phyloP scores from a whole-genome alignment of 2,329 filamentous ascomycete species.

The Cadophora malorum region DNA sequence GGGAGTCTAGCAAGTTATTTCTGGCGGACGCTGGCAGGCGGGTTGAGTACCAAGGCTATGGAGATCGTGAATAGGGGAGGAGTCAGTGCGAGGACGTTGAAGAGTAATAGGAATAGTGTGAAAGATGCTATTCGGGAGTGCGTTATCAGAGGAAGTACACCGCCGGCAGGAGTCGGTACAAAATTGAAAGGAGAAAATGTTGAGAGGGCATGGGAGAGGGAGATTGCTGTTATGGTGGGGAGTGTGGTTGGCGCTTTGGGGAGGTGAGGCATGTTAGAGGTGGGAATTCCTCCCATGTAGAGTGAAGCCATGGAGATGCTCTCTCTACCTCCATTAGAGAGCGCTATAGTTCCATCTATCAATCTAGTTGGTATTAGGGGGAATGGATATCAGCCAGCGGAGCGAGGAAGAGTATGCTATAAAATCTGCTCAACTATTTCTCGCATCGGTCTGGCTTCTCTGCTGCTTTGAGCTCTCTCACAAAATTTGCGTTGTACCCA shows the following conservation, averaged over 20 bases:
- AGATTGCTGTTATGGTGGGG: slow-evolving; percentile 93
- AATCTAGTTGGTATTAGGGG: too few species aligned
- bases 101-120: slow-evolving; percentile 75
- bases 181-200: slow-evolving; percentile 71
- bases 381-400: too few species aligned
- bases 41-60: slow-evolving; percentile 77
- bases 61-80: slow-evolving; percentile 86
- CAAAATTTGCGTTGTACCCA: too few species aligned
- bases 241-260: slow-evolving; percentile 64
- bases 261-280: too few species aligned
- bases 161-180: slow-evolving; percentile 63
- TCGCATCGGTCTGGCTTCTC: too few species aligned
- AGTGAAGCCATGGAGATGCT: too few species aligned
- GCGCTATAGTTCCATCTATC: too few species aligned
- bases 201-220: slow-evolving; percentile 77
- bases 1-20: slow-evolving; percentile 88
- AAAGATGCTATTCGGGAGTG: slow-evolving; percentile 81
- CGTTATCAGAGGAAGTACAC: slow-evolving; percentile 76
- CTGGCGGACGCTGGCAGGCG: slow-evolving; percentile 86
- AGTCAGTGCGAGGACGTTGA: slow-evolving; percentile 80
- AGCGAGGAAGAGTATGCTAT: too few species aligned
- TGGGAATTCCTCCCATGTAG: too few species aligned
- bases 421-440: too few species aligned
- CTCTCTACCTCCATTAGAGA: too few species aligned
- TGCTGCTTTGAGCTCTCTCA: too few species aligned